These are phyloP conservation scores for Ophiostoma sp. DNA, from an alignment of 2,329 filamentous ascomycete species.

Conservation along the genomic window DNA sequence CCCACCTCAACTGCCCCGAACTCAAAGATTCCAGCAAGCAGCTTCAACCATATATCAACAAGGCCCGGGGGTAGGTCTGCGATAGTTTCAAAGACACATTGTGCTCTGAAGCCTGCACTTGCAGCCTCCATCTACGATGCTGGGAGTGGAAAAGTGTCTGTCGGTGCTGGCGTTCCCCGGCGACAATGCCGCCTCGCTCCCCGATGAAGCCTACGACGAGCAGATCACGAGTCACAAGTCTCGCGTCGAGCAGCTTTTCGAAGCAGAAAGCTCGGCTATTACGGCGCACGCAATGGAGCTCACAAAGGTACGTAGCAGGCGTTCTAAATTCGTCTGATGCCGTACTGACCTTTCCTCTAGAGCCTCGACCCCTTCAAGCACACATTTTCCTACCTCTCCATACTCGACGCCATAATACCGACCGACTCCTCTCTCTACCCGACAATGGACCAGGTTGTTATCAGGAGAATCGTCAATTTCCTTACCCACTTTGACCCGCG, in stretches of 20 bases:
- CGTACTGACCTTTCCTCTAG: slow-evolving; percentile 30
- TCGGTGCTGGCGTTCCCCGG: slow-evolving; percentile 42
- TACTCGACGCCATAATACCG: slow-evolving; percentile 41
- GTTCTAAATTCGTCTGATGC: background rate
- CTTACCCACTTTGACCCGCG: slow-evolving; percentile 45
- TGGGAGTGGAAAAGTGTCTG: slow-evolving; percentile 32
- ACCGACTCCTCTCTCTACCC: slow-evolving; percentile 30
- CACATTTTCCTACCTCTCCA: slow-evolving; percentile 47
- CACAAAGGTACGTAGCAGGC: slow-evolving; percentile 36
- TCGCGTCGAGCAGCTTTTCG: slow-evolving; percentile 37
- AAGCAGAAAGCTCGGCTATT: slow-evolving; percentile 30
- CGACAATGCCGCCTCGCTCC: slow-evolving; percentile 24
- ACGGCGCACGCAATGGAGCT: slow-evolving; percentile 35
- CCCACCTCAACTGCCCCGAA: background rate
- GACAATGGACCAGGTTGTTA: slow-evolving; percentile 33
- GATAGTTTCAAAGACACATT: too few relatives aligned
- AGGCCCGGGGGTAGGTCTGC: too few relatives aligned
- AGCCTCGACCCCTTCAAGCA: slow-evolving; percentile 44
- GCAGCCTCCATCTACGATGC: slow-evolving; percentile 31
- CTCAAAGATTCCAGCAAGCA: background rate
- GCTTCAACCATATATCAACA: background rate
- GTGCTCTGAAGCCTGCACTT: too few relatives aligned
- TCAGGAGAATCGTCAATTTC: slow-evolving; percentile 42
- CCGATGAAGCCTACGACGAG: slow-evolving; percentile 39
- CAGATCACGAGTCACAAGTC: slow-evolving; percentile 37